Evolutionary conservation across 164 flowering plant species (phyloP), one percentile per base, ranked within the genome.

Genomic region (Cinnamomum micranthum): DNA sequence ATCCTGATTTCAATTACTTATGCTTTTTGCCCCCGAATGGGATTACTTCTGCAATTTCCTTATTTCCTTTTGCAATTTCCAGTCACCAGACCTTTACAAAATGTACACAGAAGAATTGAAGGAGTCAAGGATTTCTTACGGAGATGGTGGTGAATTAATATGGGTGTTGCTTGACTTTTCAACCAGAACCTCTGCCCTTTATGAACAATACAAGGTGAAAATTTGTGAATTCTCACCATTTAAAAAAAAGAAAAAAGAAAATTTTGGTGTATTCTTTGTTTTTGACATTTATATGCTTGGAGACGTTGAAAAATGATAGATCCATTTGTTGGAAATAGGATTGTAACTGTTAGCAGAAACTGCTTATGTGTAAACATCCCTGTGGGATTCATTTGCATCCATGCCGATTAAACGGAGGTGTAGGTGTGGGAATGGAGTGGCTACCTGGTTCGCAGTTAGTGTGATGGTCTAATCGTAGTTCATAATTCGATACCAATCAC

Each of bases 131-230:
- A 87, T 96, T 41, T 84, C 92, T 17, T 90, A 78, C 75, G 93
- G 88, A 82, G 95, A 92, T 76, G 73, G 84, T 81, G 88, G 97
- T 27, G 89, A 86, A 72, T 73, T 96, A 41, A 58, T 92, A 70
- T 71, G 70, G 75, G 60, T 94, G 65, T 70, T 96, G 77, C 79
- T 96, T 73, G 92, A 96, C 64, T 92, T 81, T 80, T 85, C 91
- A 1, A 79, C 77, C 74, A 68, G 74, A 23, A 59, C 58, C 51
- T 75, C 87, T 47, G 50, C 84, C 59, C 73, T 78, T 47, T 87
- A 86, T 82, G 93, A 86, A 59, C 81, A 89, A 65, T 81, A 67
- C 85, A 96, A 91, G 98, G 99, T 92, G 33, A 64, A 81, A 31
- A 50, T 33, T 72, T 19, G 35, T 31, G 35, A 4, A 31, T 31